Base-by-base conservation (phyloP, 495 filamentous ascomycete species). In the Hypoxylon fragiforme region DNA sequence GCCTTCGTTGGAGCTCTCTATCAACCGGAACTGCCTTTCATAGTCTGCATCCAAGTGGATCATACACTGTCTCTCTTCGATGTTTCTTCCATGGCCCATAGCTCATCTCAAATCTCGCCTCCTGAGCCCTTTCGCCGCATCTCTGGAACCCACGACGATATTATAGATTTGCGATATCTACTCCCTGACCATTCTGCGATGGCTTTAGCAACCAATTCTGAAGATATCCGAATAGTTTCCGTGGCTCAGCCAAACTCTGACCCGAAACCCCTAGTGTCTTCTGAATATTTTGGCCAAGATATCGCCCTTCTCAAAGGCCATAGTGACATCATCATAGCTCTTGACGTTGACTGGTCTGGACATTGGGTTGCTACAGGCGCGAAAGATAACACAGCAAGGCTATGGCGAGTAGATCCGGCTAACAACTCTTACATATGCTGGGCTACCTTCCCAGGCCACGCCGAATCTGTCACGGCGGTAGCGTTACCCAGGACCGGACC, bases 81-180 rank as follows among this genome's bases (percentile, higher is more conserved):
- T 8, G 62, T 74, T 11, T 67, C 75, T 22, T 53, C 63, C 11
- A 54, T 67, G 63, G 30, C 52, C 16, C 31, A 73, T 16, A 48
- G 58, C 48, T 24, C 65, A 22, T 62, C 62, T 13, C 34, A 58
- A 45, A 60, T 77, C 15, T 59, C 66, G 1, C 42, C 66, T 3
- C 61, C 65, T 40, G 67, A 76, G 42, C 75, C 75, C 0, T 70
- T 87, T 44, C 83, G 88, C 49, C 82, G 89, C 13, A 92, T 97
- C 57, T 96, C 92, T 14, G 95, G 95, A 16, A 96, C 94, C 26
- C 91, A 97, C 68, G 94, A 97, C 65, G 94, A 97, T 66, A 91
- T 97, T 47, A 95, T 97, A 59, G 95, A 97, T 60, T 72, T 97
- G 16, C 87, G 85, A 18, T 96, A 91, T 63, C 79, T 96, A 48